Conservation (phyloP, 1,139 yeast species). For the Geotrichum candidum region DNA sequence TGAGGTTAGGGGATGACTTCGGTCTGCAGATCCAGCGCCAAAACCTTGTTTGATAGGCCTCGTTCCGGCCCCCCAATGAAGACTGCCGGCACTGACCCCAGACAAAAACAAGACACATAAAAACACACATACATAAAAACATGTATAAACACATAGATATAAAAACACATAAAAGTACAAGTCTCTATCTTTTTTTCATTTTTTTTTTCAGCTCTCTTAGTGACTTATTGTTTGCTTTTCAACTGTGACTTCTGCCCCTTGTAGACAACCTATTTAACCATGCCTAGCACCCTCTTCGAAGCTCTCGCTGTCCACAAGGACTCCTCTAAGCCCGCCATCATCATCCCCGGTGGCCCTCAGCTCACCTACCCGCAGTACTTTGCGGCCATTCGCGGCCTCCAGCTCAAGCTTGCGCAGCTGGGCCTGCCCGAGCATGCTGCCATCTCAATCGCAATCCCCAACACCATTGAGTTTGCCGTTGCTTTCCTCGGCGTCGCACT, state of each 20-base stretch:
- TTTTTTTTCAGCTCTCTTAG: background rate
- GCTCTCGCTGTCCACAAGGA: slow-evolving; percentile 16
- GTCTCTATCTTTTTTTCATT: no score
- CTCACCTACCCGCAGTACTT: slow-evolving; percentile 29
- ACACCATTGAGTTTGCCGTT: slow-evolving; percentile 50
- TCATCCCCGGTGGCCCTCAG: slow-evolving; percentile 32
- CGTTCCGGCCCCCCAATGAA: no score
- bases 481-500: slow-evolving; percentile 51
- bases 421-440: slow-evolving; percentile 40
- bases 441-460: slow-evolving; percentile 55
- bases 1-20: no score
- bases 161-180: no score
- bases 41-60: no score
- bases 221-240: background rate
- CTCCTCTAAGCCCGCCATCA: slow-evolving; percentile 20
- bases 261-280: background rate
- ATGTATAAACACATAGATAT: no score
- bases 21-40: no score
- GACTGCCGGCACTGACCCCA: no score
- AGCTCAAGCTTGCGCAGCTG: slow-evolving; percentile 29
- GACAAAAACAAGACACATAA: no score
- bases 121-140: no score
- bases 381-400: slow-evolving; percentile 26
- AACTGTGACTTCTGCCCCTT: background rate
- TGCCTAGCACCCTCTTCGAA: slow-evolving; percentile 23